A percentile compares a stretch with the other conserved stretches of the same genome.
phyloP scores from a whole-genome alignment of 73 alveolate genomes.

The Tetrahymena elliotti region DNA sequence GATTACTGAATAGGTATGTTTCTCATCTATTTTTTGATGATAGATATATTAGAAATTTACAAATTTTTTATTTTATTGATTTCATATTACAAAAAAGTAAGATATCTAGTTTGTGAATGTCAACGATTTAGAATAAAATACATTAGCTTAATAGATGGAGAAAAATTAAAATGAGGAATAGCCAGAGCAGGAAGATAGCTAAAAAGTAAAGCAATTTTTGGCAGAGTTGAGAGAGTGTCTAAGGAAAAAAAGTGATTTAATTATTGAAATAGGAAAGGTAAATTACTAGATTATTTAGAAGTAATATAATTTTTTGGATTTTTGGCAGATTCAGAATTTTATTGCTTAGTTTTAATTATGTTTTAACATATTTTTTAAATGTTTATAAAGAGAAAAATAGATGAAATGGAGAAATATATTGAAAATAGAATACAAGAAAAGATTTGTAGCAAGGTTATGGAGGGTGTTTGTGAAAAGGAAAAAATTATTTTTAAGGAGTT shows the following conservation, averaged over 20 bases:
- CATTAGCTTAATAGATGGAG: neutral
- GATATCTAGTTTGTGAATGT: neutral
- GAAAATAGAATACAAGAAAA: neutral
- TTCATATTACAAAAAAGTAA: neutral
- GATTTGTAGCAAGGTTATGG: neutral
- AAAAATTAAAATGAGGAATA: neutral
- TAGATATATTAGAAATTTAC: too few species aligned
- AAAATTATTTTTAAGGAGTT: neutral
- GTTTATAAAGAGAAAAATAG: neutral
- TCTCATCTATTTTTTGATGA: too few species aligned
- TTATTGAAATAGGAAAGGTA: neutral
- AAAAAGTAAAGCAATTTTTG: neutral
- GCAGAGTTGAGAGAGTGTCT: neutral
- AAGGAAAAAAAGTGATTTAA: neutral
- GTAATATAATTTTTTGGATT: neutral
- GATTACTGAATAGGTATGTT: neutral
- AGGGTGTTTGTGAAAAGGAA: neutral
- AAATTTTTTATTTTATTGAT: neutral
- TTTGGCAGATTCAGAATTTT: neutral
- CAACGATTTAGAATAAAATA: neutral
- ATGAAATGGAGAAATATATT: neutral
- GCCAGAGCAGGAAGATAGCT: neutral
- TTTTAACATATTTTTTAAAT: neutral
- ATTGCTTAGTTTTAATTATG: neutral
- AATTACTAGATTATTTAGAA: neutral